phyloP scores from a whole-genome alignment of 805 yeast species.

The Teunomyces stri region DNA sequence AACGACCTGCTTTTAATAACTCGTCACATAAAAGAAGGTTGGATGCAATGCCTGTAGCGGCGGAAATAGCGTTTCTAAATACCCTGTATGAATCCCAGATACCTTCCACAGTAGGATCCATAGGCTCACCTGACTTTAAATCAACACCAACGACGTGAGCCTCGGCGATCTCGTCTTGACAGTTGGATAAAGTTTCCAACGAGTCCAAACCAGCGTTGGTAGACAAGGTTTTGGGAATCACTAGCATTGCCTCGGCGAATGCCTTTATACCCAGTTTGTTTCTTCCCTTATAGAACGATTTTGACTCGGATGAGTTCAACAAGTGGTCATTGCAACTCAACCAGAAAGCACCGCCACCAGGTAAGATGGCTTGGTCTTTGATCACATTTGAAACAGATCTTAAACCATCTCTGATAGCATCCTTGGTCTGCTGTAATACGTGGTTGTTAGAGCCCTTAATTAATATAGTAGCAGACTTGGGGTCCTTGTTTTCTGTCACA shows the following conservation, averaged over 20 bases:
- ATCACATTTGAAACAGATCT: slow-evolving; percentile 91
- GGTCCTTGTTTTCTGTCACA: slow-evolving; percentile 85
- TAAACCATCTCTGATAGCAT: slow-evolving; percentile 95
- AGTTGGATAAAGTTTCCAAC: slow-evolving; percentile 80
- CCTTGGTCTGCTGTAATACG: slow-evolving; percentile 87
- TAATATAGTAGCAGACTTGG: slow-evolving; percentile 86
- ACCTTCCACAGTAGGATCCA: slow-evolving; percentile 93
- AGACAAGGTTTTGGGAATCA: slow-evolving; percentile 89
- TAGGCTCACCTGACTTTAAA: slow-evolving; percentile 86
- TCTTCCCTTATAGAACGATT: slow-evolving; percentile 72
- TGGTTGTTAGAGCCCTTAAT: slow-evolving; percentile 93
- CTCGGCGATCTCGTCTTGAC: slow-evolving; percentile 84
- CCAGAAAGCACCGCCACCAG: slow-evolving; percentile 97
- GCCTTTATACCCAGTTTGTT: slow-evolving; percentile 89
- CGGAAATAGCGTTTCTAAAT: slow-evolving; percentile 83
- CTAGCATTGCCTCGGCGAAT: slow-evolving; percentile 86
- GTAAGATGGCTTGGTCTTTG: slow-evolving; percentile 79
- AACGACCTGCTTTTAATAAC: slow-evolving; percentile 92
- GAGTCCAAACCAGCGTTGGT: slow-evolving; percentile 93
- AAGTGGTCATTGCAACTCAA: slow-evolving; percentile 75
- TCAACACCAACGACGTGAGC: slow-evolving; percentile 89
- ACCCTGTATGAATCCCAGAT: slow-evolving; percentile 97
- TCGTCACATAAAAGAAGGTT: slow-evolving; percentile 94
- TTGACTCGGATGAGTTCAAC: slow-evolving; percentile 39
- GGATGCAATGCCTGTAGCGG: slow-evolving; percentile 93